Base-by-base conservation (phyloP, 257 asterid species). In the Ballota nigra region DNA sequence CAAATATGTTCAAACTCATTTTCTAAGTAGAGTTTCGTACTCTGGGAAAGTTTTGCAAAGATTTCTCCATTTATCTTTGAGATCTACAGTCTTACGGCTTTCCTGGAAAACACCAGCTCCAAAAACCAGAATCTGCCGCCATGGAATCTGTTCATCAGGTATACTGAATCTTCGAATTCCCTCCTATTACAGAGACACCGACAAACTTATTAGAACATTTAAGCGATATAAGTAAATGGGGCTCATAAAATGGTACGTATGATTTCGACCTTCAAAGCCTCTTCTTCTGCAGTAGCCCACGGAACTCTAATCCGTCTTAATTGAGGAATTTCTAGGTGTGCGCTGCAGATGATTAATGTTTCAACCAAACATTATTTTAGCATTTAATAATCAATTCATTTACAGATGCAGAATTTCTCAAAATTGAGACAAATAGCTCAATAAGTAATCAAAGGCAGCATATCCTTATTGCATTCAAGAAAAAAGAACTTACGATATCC, bases 61-160 rank as follows among this genome's bases (percentile, higher is more conserved):
- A 68, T 82, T 83, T 69, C 90, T 88, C 96, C 97, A 86, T 81
- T 90, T 90, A 82, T 88, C 93, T 83, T 84, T 85, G 58, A 90
- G 96, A 81, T 90, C 93, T 1, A 61, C 18, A 0, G 90, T 0
- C 10, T 80, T 77, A 40, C 93, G 91, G 55, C 86, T 79, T 70
- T 68, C 68, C 33, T 56, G 70, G 68, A 88, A 90, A 60, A 77
- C 82, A 68, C 47, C 81, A 49, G 74, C 77, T 68, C 93, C 97
- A 31, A 41, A 80, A 38, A 81, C 87, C 84, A 85, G 57, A 51
- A 88, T 82, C 65, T 73, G 40, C 81, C 49, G 79, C 97, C 97
- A 86, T 6, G 88, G 88, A 31, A 83, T 74, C 28, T 1, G 43
- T 29, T 18, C 60, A 53, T 78, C 79, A 0, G 13, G 79, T 40